Conservation (phyloP, 805 yeast species). For the Kluyveromyces siamensis region DNA sequence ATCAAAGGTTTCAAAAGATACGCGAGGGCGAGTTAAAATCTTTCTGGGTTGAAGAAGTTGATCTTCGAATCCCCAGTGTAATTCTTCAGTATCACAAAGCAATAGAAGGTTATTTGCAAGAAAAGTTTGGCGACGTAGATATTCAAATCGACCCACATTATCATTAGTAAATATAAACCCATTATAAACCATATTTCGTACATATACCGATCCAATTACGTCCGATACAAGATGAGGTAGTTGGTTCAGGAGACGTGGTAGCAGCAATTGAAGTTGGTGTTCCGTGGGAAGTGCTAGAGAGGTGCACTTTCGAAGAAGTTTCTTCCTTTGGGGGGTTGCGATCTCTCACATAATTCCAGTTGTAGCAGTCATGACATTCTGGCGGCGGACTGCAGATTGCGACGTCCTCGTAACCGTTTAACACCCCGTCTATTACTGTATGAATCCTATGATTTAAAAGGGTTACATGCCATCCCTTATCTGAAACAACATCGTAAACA, state of each 20-base stretch:
- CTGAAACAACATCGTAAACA: slow-evolving; percentile 80
- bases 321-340: slow-evolving; percentile 14
- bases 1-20: slow-evolving; percentile 15
- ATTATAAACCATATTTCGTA: slow-evolving; percentile 18
- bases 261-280: slow-evolving; percentile 8
- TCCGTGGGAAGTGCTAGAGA: neutral
- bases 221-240: slow-evolving; percentile 23
- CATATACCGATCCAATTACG: slow-evolving; percentile 30
- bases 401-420: slow-evolving; percentile 63
- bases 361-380: slow-evolving; percentile 83
- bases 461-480: slow-evolving; percentile 85
- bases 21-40: slow-evolving; percentile 18
- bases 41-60: slow-evolving; percentile 23
- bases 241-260: slow-evolving; percentile 11
- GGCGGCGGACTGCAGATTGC: slow-evolving; percentile 68
- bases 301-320: neutral
- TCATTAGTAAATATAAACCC: neutral
- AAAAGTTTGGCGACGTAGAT: slow-evolving; percentile 10
- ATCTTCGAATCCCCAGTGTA: slow-evolving; percentile 17
- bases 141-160: slow-evolving; percentile 1
- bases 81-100: slow-evolving; percentile 19
- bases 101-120: slow-evolving; percentile 13
- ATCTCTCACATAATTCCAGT: slow-evolving; percentile 68
- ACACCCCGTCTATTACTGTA: slow-evolving; percentile 76
- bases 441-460: slow-evolving; percentile 84